phyloP scores from a whole-genome alignment of 352 stramenopile genomes.

The Pythium dissotocum region DNA sequence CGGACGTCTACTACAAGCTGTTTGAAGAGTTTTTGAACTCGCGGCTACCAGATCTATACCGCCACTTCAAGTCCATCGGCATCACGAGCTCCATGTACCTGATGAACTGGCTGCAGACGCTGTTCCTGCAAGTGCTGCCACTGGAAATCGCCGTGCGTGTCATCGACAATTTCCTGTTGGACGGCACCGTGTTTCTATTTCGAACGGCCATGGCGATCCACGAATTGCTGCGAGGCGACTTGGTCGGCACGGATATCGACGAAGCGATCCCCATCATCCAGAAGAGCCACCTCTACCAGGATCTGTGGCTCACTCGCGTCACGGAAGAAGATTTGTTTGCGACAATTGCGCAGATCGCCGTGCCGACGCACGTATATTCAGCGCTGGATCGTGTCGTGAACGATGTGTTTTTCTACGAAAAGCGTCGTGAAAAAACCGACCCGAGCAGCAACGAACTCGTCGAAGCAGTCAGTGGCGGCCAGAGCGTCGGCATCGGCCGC shows the following conservation, averaged over 20 bases:
- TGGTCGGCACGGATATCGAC: conserved; percentile 72
- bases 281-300: conserved; percentile 62
- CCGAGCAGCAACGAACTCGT: conserved; percentile 33
- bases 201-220: conserved; percentile 81
- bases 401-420: conserved; percentile 87
- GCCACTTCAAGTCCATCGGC: conserved; percentile 58
- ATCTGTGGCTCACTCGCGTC: conserved; percentile 54
- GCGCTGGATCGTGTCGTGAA: conserved; percentile 77
- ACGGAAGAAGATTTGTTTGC: conserved; percentile 75
- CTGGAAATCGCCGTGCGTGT: conserved; percentile 73
- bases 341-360: conserved; percentile 54
- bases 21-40: conserved; percentile 72
- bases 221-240: conserved; percentile 52
- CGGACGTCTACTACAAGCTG: conserved; percentile 77
- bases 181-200: conserved; percentile 86
- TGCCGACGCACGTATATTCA: conserved; percentile 69
- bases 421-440: conserved; percentile 37
- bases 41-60: conserved; percentile 48
- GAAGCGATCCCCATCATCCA: conserved; percentile 75
- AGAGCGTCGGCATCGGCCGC: conserved; percentile 68
- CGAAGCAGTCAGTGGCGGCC: conserved; percentile 44
- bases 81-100: conserved; percentile 81
- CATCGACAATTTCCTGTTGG: conserved; percentile 84
- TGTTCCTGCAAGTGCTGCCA: conserved; percentile 83
- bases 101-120: conserved; percentile 89